Evolutionary conservation across 805 yeast species (phyloP).

Genomic region (Ogataea kodamae): DNA sequence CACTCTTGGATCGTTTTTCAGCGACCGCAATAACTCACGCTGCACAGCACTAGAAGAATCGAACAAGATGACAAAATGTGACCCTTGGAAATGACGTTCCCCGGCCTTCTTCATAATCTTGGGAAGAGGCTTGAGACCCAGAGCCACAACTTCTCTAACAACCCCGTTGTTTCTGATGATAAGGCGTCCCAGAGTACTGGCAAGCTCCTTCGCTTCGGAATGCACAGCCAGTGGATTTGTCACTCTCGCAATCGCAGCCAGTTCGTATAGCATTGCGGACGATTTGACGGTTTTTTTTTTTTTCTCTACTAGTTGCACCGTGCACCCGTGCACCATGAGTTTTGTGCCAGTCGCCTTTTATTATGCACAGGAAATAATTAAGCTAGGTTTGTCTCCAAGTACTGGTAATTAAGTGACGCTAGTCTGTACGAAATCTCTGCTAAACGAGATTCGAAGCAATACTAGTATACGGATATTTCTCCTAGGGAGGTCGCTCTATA

Average conservation of each 20-base stretch:
- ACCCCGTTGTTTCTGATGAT: constrained; percentile 90
- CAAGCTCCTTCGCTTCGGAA: constrained; percentile 59
- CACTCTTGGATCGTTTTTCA: constrained; percentile 87
- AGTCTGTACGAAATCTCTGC: too few species aligned
- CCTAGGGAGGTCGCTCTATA: too few species aligned
- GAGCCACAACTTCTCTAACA: constrained; percentile 73
- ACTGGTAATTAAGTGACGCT: too few species aligned
- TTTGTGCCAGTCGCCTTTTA: too few species aligned
- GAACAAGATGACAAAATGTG: constrained; percentile 80
- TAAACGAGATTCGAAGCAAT: too few species aligned
- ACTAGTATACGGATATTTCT: too few species aligned
- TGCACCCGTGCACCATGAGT: too few species aligned
- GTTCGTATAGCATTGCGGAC: constrained; percentile 94
- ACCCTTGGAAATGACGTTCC: constrained; percentile 87
- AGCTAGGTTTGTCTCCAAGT: too few species aligned
- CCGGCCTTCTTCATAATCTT: constrained; percentile 79
- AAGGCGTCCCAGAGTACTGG: constrained; percentile 70
- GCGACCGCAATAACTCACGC: constrained; percentile 73
- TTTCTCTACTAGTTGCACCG: too few species aligned
- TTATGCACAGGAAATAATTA: too few species aligned
- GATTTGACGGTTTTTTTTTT: not conserved
- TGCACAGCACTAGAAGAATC: constrained; percentile 87
- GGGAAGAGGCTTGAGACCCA: constrained; percentile 79
- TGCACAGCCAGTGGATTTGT: constrained; percentile 50
- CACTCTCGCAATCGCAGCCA: constrained; percentile 85